Conservation (phyloP, 163 green algal genomes). For the Scenedesmus sp. region DNA sequence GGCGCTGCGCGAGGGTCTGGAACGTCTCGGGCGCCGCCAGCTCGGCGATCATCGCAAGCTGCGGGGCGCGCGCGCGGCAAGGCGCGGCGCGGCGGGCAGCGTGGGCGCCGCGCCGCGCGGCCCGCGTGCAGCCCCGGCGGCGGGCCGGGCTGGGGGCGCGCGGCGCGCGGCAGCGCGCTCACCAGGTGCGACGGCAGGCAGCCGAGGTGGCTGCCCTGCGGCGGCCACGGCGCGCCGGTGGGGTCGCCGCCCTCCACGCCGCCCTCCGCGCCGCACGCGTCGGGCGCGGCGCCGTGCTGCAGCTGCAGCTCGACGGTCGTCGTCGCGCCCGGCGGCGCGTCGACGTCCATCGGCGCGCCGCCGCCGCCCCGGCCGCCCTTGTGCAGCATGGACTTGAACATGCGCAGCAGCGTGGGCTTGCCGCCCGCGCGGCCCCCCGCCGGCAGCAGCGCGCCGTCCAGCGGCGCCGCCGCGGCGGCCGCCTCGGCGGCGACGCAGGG, state of each 20-base stretch:
- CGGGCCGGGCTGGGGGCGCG: no score
- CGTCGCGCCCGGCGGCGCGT: no score
- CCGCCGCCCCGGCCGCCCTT: no score
- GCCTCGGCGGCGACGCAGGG: no score
- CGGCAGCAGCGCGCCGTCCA: no score
- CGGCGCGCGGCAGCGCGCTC: neutral
- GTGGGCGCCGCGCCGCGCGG: neutral
- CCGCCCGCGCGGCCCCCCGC: no score
- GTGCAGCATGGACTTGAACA: neutral
- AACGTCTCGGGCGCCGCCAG: slow-evolving; percentile 17
- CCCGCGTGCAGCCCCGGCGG: neutral
- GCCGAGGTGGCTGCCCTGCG: slow-evolving; percentile 28
- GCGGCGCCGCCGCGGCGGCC: no score
- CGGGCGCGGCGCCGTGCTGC: no score
- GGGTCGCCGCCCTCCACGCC: no score
- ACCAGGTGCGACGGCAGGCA: slow-evolving; percentile 38
- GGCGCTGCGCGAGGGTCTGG: neutral
- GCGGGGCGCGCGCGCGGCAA: neutral
- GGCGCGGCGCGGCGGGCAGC: neutral
- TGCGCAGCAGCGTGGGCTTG: neutral
- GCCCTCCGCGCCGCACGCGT: no score
- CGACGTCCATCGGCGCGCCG: no score
- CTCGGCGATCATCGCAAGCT: slow-evolving; percentile 35
- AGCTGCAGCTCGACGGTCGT: no score
- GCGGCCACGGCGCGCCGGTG: slow-evolving; percentile 9